These are phyloP conservation scores for Epicoccum nigrum DNA, from an alignment of 2,329 filamentous ascomycete genomes.

Conservation along the genomic window DNA sequence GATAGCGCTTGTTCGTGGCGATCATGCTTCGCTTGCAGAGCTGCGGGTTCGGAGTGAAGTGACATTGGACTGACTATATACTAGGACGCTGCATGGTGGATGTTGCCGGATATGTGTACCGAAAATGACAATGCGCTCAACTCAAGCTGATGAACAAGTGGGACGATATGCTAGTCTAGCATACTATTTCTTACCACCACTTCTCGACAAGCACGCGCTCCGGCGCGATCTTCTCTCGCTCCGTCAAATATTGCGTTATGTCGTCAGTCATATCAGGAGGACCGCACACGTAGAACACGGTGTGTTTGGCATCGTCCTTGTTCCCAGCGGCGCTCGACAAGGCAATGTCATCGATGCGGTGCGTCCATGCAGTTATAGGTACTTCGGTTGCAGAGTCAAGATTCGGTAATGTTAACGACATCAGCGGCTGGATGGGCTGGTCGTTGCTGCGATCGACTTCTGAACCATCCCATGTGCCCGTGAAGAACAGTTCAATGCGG, in stretches of 20 bases:
- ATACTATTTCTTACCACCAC: conserved; percentile 53
- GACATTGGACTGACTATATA: conserved; percentile 20
- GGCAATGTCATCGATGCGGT: conserved; percentile 46
- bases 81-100: conserved; percentile 6
- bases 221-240: conserved; percentile 46
- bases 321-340: conserved; percentile 49
- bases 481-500: conserved; percentile 47
- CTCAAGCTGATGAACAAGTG: conserved; percentile 5
- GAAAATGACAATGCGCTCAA: conserved; percentile 10
- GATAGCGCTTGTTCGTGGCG: conserved; percentile 23
- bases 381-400: conserved; percentile 38
- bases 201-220: conserved; percentile 57
- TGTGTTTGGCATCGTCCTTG: conserved; percentile 42
- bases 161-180: conserved; percentile 5
- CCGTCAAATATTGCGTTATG: conserved; percentile 49
- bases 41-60: conserved; percentile 19
- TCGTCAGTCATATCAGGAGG: conserved; percentile 57
- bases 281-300: conserved; percentile 57
- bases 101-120: conserved; percentile 10
- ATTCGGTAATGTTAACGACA: conserved; percentile 40
- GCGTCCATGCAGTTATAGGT: conserved; percentile 39
- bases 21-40: conserved; percentile 1
- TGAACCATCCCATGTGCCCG: conserved; percentile 39
- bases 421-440: conserved; percentile 40
- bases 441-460: conserved; percentile 32